These are phyloP conservation scores for Ambispora gerdemannii DNA, from an alignment of 192 early-diverging fungal species.

Conservation along the genomic window DNA sequence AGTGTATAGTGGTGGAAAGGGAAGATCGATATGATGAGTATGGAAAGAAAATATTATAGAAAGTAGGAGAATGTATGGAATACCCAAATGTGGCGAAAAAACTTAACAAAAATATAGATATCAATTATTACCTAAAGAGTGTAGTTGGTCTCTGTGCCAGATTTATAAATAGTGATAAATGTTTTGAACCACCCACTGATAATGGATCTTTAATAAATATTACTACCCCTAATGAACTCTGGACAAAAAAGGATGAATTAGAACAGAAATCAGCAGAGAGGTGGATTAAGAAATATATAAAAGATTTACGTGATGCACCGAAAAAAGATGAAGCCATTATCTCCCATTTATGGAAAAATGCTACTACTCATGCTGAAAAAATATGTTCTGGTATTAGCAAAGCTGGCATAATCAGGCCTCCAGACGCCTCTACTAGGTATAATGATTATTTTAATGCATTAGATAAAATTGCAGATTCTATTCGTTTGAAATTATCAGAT, in stretches of 20 bases:
- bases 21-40: not conserved
- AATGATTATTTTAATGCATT: not conserved
- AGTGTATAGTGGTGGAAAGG: not conserved
- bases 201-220: not conserved
- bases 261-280: not conserved
- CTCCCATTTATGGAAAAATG: not conserved
- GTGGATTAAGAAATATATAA: constrained; percentile 4
- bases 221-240: too few relatives aligned
- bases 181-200: not conserved
- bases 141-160: constrained; percentile 7
- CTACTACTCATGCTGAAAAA: not conserved
- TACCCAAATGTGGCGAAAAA: constrained; percentile 4
- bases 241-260: constrained; percentile 6
- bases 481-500: constrained; percentile 2
- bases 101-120: constrained; percentile 5
- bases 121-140: not conserved
- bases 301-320: constrained; percentile 9
- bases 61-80: constrained; percentile 3
- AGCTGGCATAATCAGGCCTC: not conserved
- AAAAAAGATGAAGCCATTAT: constrained; percentile 19
- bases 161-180: not conserved
- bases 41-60: not conserved
- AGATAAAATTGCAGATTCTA: not conserved
- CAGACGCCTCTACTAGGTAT: not conserved
- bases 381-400: not conserved